Base-by-base conservation (phyloP, 179 eudicot genomes). In the Beta corolliflora region DNA sequence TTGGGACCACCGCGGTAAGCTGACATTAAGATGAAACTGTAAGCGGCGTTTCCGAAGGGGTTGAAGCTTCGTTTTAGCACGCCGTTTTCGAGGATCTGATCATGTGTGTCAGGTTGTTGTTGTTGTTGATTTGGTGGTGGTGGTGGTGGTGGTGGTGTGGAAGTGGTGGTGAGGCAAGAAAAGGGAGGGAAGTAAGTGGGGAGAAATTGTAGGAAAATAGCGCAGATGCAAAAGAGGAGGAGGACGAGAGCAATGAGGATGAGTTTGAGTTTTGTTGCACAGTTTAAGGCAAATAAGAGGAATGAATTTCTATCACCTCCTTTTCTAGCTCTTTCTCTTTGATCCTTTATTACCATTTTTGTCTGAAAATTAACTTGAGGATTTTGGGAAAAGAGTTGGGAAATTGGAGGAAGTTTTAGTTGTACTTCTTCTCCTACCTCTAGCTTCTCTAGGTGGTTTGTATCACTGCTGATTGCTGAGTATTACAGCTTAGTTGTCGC, bases 1-100 rank as follows among this genome's bases (percentile, higher is more conserved):
- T 85, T 81, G 69, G 83, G 76, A 7, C 94, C 97, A 12, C 97
- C 96, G 6, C 97, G 86, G 86, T 95, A 95, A 1, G 97, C 94
- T 1, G 94, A 90, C 97, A 95, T 93, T 9, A 92, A 87, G 23
- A 95, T 81, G 83, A 92, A 92, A 36, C 84, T 88, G 86, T 93
- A 93, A 0, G 98, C 94, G 5, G 93, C 97, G 19, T 85, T 44
- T 58, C 98, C 98, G 76, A 78, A 79, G 0, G 98, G 89, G 59
- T 83, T 80, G 82, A 95, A 92, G 0, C 82, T 61, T 12, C 97
- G 83, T 64, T 85, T 90, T 0, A 88, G 12, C 36, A 79, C 75
- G 12, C 90, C 89, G 7, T 76, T 48, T 9, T 56, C 76, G 0
- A 71, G 81, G 70, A 78, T 52, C 56, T 53, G 69, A 56, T 86